These are phyloP conservation scores for Mortierella sp. DNA, from an alignment of 371 early-diverging fungal species.

Conservation along the genomic window DNA sequence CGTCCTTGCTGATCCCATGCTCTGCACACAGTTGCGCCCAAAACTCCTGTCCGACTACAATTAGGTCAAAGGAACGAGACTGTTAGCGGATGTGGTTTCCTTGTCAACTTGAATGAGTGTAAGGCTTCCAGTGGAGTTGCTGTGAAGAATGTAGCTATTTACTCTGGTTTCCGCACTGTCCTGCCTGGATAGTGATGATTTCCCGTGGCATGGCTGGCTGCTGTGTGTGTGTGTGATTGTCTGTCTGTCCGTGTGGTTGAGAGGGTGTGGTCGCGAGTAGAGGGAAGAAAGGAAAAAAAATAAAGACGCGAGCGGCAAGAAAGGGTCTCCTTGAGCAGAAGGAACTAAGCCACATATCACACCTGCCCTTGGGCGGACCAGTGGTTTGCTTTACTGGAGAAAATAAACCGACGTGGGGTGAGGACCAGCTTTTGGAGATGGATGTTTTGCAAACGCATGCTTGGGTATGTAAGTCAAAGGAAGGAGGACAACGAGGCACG, in stretches of 20 bases:
- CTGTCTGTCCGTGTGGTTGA: neutral
- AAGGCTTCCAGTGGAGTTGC: neutral
- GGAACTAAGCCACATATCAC: neutral
- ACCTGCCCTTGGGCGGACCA: too few relatives aligned
- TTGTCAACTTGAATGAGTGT: neutral
- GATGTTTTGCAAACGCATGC: too few relatives aligned
- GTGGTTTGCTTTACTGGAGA: too few relatives aligned
- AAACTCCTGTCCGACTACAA: conserved; percentile 91
- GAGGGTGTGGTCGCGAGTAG: neutral
- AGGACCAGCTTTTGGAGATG: too few relatives aligned
- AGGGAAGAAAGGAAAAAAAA: neutral
- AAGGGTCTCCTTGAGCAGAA: neutral
- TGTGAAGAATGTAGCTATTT: conserved; percentile 24
- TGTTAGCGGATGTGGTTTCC: neutral
- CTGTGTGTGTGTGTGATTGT: neutral
- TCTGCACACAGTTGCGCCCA: conserved; percentile 93
- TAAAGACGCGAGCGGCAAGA: neutral
- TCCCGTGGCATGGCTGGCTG: conserved; percentile 78
- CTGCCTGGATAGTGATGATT: conserved; percentile 95
- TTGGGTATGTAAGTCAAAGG: too few relatives aligned
- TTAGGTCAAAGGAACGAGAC: neutral
- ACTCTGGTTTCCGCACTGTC: conserved; percentile 99
- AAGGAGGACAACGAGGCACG: too few relatives aligned
- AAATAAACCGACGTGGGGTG: too few relatives aligned
- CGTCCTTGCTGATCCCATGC: conserved; percentile 91